A percentile compares a stretch with the other conserved stretches of the same genome.
These are phyloP conservation scores for Nigrospora sphaerica DNA, from an alignment of 2,329 filamentous ascomycete species.

Conservation along the genomic window DNA sequence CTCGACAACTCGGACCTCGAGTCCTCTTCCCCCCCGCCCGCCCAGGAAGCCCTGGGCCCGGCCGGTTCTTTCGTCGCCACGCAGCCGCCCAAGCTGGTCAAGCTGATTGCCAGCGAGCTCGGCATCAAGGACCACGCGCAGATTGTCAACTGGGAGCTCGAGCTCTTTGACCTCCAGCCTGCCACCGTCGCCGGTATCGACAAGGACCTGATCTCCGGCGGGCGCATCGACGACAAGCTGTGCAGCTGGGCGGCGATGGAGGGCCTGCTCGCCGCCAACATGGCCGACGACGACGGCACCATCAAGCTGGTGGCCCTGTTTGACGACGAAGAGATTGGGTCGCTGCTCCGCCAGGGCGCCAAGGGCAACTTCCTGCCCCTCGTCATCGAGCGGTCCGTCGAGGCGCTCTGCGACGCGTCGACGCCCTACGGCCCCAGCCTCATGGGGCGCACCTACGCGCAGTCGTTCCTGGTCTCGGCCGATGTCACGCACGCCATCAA, in stretches of 20 bases:
- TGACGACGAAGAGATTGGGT: conserved; percentile 95
- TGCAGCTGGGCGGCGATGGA: conserved; percentile 90
- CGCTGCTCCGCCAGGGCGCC: conserved; percentile 82
- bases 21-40: conserved; percentile 20
- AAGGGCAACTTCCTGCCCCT: conserved; percentile 80
- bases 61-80: conserved; percentile 69
- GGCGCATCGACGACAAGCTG: conserved; percentile 94
- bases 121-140: conserved; percentile 62
- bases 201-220: conserved; percentile 90
- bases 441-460: conserved; percentile 77
- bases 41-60: conserved; percentile 46
- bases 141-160: conserved; percentile 94
- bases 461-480: conserved; percentile 84
- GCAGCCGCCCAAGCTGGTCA: conserved; percentile 79
- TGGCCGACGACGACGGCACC: conserved; percentile 51
- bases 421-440: conserved; percentile 49
- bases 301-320: conserved; percentile 92
- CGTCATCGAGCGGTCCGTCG: conserved; percentile 74
- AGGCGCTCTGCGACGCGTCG: conserved; percentile 42
- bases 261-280: conserved; percentile 65
- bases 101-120: conserved; percentile 74
- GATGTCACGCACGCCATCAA: conserved; percentile 94
- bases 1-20: conserved; percentile 64
- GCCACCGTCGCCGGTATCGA: conserved; percentile 79
- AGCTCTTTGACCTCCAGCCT: conserved; percentile 86